Evolutionary conservation across 768 basidiomycete genomes (phyloP), one percentile per base, ranked within the genome.

Genomic region (Collybia nuda): DNA sequence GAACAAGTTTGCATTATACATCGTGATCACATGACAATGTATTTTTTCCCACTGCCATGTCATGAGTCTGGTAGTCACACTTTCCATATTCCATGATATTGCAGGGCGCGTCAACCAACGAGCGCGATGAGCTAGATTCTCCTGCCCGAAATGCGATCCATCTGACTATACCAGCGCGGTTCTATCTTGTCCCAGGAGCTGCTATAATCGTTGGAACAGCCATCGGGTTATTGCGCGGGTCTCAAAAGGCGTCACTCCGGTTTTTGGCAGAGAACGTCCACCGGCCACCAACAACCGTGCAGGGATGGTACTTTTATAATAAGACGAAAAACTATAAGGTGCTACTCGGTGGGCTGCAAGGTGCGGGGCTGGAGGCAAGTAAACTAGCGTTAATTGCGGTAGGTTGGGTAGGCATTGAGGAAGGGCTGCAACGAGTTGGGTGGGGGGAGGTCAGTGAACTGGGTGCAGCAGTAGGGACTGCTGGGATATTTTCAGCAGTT

Each of bases 291-390:
- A 85, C 71, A 57, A 96, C 93, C 24, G 79, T 92, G 51, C 82
- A 86, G 57, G 93, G 93, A 51, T 95, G 93, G 93, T 96, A 94
- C 67, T 88, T 92, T 60, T 95, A 96, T 82, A 89, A 92, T 66
- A 95, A 95, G 75, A 93, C 91, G 23, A 96, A 95, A 68, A 95
- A 95, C 74, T 95, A 94, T 75, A 76, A 81, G 58, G 82, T 93
- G 57, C 78, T 92, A 61, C 76, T 84, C 54, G 86, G 79, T 0
- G 92, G 80, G 7, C 63, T 94, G 63, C 81, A 80, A 59, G 84
- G 81, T 14, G 92, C 81, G 5, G 86, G 77, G 1, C 54, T 56
- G 49, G 81, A 90, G 44, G 85, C 78, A 1, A 56, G 66, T 45
- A 77, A 73, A 59, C 67, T 92, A 36, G 71, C 65, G 0, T 45